Evolutionary conservation across 192 early-diverging fungal genomes (phyloP), one percentile per base, ranked within the genome.

Genomic region (Phlyctochytrium bullatum): DNA sequence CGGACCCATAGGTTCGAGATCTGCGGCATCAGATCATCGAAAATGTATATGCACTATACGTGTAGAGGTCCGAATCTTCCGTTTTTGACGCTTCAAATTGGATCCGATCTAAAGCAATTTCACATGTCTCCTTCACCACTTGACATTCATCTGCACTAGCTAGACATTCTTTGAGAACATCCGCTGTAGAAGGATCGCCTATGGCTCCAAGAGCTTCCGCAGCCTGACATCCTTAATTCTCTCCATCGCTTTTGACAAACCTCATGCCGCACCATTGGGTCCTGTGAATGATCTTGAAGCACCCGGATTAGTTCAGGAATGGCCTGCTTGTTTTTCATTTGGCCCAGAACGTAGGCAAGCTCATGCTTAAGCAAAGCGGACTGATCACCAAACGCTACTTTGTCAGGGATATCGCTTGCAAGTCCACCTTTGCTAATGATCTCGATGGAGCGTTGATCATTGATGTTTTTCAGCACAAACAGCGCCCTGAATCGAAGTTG

Each of bases 191-290:
- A 3, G 80, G 71, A 32, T 89, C 81, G 1, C 91, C 93, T 65
- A 98, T 92, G 2, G 97, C 97, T 25, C 93, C 94, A 59, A 98
- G 76, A 1, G 97, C 94, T 77, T 98, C 97, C 10, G 94, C 97
- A 27, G 95, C 94, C 83, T 85, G 59, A 35, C 50, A 6, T 2
- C 4, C 24, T 66, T 28, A 6, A 3, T 3, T 6, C 4, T 4
- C 6, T 30, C 36, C 2, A 25, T 10, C 12, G 60, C 29, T 12
- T 17, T 28, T 28, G 25, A 51, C 69, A 31, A 56, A 82, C 85
- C 79, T 98, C 97, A 73, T 98, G 97, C 2, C 97, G 85, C 54
- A 97, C 95, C 97, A 98, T 98, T 34, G 89, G 88, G 68, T 94
- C 91, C 69, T 95, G 85, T 20, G 74, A 67, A 59, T 69, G 74